A percentile compares a stretch with the other conserved stretches of the same genome.
Conservation (phyloP, 2,329 filamentous ascomycete species). For the Pseudogymnoascus destructans region DNA sequence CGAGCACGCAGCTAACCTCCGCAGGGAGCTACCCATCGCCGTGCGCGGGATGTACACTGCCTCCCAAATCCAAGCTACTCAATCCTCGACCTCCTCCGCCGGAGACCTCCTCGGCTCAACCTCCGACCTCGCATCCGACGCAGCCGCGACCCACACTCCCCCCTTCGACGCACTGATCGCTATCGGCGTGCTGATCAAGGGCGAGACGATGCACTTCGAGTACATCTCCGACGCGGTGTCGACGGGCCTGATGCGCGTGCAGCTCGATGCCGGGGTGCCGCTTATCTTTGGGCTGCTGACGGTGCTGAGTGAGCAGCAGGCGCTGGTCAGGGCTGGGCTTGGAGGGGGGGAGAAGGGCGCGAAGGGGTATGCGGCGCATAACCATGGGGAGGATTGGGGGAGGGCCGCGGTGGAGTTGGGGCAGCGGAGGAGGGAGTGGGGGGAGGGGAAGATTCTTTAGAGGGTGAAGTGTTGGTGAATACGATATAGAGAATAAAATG, state of each 20-base stretch:
- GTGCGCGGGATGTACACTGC: conserved; percentile 72
- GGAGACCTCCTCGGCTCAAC: conserved; percentile 64
- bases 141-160: conserved; percentile 33
- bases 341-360: conserved; percentile 76
- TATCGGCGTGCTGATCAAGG: conserved; percentile 93
- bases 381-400: conserved; percentile 96
- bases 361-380: conserved; percentile 52
- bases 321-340: conserved; percentile 69
- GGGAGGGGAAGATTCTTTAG: conserved; percentile 27
- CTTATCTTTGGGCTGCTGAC: conserved; percentile 90
- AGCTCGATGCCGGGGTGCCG: conserved; percentile 77
- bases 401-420: conserved; percentile 88
- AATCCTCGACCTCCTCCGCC: conserved; percentile 45
- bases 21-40: conserved; percentile 67
- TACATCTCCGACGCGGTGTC: conserved; percentile 89
- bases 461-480: not conserved
- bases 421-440: conserved; percentile 75
- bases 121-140: conserved; percentile 47
- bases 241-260: conserved; percentile 87
- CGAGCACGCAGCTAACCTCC: not conserved
- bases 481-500: not conserved
- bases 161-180: conserved; percentile 92
- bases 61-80: conserved; percentile 70
- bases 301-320: conserved; percentile 78
- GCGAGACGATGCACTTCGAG: conserved; percentile 98